Evolutionary conservation across 768 basidiomycete genomes (phyloP).

Genomic region (Boletus reticuloceps): DNA sequence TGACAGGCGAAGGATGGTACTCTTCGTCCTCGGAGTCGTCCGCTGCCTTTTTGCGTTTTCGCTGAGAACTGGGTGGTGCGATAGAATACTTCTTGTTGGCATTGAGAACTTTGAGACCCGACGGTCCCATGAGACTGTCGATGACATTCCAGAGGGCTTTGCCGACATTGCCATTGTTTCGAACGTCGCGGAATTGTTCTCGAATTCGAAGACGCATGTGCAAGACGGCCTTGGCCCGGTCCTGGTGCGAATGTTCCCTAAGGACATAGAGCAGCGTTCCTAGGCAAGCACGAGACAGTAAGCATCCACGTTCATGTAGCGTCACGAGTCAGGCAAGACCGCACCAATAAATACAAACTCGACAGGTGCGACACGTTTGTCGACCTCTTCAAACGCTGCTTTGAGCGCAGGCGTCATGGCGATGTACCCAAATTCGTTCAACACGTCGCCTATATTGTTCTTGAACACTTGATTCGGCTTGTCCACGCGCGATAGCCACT

Average conservation of each 20-base stretch:
- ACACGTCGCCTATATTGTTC: conserved; percentile 47
- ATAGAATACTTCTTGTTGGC: conserved; percentile 10
- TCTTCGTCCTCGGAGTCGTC: conserved; percentile 41
- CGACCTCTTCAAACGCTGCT: conserved; percentile 51
- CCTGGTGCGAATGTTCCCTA: conserved; percentile 37
- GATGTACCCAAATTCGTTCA: conserved; percentile 54
- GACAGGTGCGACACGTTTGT: conserved; percentile 63
- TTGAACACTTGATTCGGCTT: conserved; percentile 50
- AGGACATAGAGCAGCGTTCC: conserved; percentile 67
- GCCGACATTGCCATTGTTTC: conserved; percentile 56
- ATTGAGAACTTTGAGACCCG: conserved; percentile 31
- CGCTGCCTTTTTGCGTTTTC: conserved; percentile 31
- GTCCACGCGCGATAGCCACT: conserved; percentile 34
- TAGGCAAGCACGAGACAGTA: conserved; percentile 24
- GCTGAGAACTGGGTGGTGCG: conserved; percentile 17
- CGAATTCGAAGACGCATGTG: conserved; percentile 58
- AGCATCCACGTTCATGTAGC: neutral
- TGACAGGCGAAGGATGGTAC: conserved; percentile 46
- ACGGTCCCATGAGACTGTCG: conserved; percentile 37
- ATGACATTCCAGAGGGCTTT: conserved; percentile 60
- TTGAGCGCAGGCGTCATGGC: conserved; percentile 41
- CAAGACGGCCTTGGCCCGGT: conserved; percentile 54
- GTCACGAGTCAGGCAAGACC: conserved; percentile 5
- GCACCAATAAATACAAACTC: conserved; percentile 82
- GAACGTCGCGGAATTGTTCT: conserved; percentile 57